Base-by-base conservation (phyloP, 768 basidiomycete genomes). In the Lactarius deliciosus region DNA sequence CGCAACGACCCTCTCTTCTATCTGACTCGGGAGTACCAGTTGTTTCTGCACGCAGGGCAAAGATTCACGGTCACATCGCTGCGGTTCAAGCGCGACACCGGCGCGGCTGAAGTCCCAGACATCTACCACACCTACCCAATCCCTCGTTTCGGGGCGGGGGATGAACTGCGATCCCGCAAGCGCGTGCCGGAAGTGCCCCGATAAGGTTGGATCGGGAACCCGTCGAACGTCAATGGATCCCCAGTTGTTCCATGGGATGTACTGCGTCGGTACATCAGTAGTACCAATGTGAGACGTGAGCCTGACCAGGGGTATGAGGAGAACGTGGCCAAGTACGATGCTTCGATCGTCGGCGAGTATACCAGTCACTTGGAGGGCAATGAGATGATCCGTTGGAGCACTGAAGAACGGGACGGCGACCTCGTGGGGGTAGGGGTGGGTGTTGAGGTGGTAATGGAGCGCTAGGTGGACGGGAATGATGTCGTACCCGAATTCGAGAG, bases 171-270 rank as follows among this genome's bases (percentile, higher is more conserved):
- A 34, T 16, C 65, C 61, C 2, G 56, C 62, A 66, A 63, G 56
- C 25, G 47, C 45, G 22, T 22, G 22, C 22, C 2, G 38, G 6
- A 18, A 32, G 7, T 6, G 16, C 11, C 2, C 18, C 6, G 45
- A 50, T 5, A 32, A 60, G 18, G 3, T 32, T 16, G 53, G 32
- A 7, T 57, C 45, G 5, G 65, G 60, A 22, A 57, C n/a, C 13
- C 60, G 36, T 5, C n/a, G 16, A 41, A 28, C 25, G n/a, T 36
- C 45, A 8, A 38, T 50, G 4, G 45, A 7, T 40, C 55, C 65
- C 65, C 60, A 66, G n/a, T 61, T 45, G 5, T 62, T 9, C 65
- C 65, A 66, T 13, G 4, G 56, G 60, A 66, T 22, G 65, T 57
- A 57, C 13, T 45, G 36, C 15, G 65, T 61, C 28, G 5, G 43